Evolutionary conservation across 352 stramenopile species (phyloP), one percentile per base, ranked within the genome.

Genomic region (Globisporangium iwayamae): DNA sequence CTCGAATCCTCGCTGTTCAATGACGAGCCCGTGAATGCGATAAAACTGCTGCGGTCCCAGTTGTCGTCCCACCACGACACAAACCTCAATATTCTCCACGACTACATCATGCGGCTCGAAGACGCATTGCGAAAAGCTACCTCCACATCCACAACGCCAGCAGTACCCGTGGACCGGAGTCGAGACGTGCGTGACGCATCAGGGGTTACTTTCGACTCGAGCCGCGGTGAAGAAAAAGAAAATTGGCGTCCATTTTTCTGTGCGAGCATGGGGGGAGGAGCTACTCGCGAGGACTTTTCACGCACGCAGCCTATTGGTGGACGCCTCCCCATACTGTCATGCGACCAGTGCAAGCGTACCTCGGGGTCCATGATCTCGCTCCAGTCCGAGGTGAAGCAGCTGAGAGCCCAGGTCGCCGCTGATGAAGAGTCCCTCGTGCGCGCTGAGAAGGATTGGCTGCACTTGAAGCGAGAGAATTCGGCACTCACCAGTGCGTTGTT

Each of bases 61-160:
- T 61, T 90, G 16, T 83, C 77, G 1, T 75, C 72, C 0, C 79
- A 89, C 53, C 79, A 87, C 13, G 67, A 81, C 32, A 78, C 78
- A 41, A 85, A 83, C 28, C 61, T 90, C 14, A 60, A 71, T 5
- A 69, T 85, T 34, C 69, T 90, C 16, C 73, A 87, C 34, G 76
- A 85, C 18, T 80, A 90, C 34, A 79, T 90, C 41, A 67, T 72
- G n/a, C 71, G 69, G 5, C 70, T 90, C 4, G 79, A 87, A 47
- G 74, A 73, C 28, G 67, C 71, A 6, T 30, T 85, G 20, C 67
- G 76, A 7, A 55, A 43, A 48, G 61, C 61, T 4, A 41, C 51
- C 6, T 43, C 52, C 43, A 41, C 51, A 11, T 57, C 52, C 30
- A 46, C n/a, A 46, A 46, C n/a, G 10, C 62, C 18, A 22, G 65